Percentiles rank a stretch among this genome's conserved stretches.
Evolutionary conservation across 495 filamentous ascomycete species (phyloP).

Genomic region (Ascodesmis nigricans): DNA sequence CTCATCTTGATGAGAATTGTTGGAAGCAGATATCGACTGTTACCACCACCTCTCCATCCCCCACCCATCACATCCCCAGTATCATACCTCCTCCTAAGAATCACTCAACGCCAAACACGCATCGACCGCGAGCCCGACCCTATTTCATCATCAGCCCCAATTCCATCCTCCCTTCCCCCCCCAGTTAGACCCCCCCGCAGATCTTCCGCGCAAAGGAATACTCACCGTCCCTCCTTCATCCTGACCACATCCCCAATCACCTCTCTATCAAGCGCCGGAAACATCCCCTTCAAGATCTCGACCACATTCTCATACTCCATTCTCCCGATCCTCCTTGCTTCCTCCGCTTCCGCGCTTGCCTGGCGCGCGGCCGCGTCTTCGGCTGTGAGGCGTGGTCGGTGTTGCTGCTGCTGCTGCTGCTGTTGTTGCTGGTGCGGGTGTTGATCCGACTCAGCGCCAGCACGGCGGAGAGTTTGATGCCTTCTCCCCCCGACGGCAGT

Average conservation of each 20-base stretch:
- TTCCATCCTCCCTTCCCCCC: conserved; percentile 15
- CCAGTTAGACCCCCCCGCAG: conserved; percentile 11
- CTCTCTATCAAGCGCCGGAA: conserved; percentile 25
- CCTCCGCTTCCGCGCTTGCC: conserved; percentile 76
- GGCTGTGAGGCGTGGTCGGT: conserved; percentile 30
- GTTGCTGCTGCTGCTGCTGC: conserved; percentile 15
- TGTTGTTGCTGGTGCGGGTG: conserved; percentile 8
- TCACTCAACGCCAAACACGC: conserved; percentile 21
- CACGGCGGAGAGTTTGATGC: conserved; percentile 26
- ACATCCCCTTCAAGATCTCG: conserved; percentile 29
- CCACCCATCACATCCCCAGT: too few species aligned
- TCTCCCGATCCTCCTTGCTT: conserved; percentile 63
- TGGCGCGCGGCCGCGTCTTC: conserved; percentile 88
- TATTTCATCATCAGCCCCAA: conserved; percentile 12
- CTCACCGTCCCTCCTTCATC: conserved; percentile 23
- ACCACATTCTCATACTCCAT: conserved; percentile 79
- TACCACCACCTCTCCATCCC: too few species aligned
- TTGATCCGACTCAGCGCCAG: conserved; percentile 20
- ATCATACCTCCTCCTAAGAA: neutral
- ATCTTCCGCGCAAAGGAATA: conserved; percentile 11
- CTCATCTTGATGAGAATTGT: too few species aligned
- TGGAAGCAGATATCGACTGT: too few species aligned
- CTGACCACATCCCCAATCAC: conserved; percentile 25
- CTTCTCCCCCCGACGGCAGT: conserved; percentile 18
- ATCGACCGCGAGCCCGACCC: conserved; percentile 20